A percentile compares a stretch with the other conserved stretches of the same genome.
Evolutionary conservation across 495 filamentous ascomycete genomes (phyloP).

Genomic region (Xylaria intraflava): DNA sequence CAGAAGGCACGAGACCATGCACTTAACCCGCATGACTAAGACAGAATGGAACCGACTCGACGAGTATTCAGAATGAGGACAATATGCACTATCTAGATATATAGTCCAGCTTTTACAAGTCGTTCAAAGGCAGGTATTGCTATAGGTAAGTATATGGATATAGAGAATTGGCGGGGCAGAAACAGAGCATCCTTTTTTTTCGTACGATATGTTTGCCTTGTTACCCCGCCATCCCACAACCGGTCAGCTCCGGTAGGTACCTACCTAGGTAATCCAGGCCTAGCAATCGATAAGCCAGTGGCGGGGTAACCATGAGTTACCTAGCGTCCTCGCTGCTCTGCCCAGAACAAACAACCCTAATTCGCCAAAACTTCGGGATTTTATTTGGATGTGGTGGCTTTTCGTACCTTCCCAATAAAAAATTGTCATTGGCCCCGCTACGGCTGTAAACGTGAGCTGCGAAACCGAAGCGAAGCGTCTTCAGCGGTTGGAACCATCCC

Average conservation of each 20-base stretch:
- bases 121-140: too few relatives aligned
- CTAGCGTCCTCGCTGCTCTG: too few relatives aligned
- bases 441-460: too few relatives aligned
- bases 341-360: conserved; percentile 22
- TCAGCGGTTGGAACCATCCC: conserved; percentile 10
- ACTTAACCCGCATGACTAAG: not conserved
- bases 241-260: not conserved
- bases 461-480: conserved; percentile 13
- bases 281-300: not conserved
- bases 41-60: not conserved
- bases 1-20: not conserved
- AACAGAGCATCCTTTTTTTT: not conserved
- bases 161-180: conserved; percentile 4
- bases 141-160: too few relatives aligned
- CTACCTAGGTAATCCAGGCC: not conserved
- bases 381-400: conserved; percentile 3
- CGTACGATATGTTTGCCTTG: not conserved
- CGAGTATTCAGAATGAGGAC: not conserved
- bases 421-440: conserved; percentile 23
- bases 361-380: conserved; percentile 25
- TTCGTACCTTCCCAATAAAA: conserved; percentile 14
- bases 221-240: conserved; percentile 8
- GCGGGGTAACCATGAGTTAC: not conserved
- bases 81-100: not conserved
- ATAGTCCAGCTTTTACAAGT: not conserved